phyloP scores from a whole-genome alignment of 164 flowering plant genomes.

The Houttuynia cordata region DNA sequence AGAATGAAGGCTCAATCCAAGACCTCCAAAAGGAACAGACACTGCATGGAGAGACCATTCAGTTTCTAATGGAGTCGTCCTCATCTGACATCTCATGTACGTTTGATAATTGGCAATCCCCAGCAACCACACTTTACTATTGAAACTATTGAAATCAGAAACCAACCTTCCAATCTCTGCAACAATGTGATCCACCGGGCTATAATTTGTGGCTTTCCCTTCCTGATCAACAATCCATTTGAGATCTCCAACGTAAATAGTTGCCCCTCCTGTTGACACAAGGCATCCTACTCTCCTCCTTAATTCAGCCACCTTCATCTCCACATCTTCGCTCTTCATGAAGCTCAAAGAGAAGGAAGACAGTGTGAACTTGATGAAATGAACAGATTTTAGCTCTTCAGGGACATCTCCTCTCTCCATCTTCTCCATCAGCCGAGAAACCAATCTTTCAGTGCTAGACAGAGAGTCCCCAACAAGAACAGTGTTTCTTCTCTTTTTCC shows the following conservation, averaged over 20 bases:
- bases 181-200: conserved; percentile 48
- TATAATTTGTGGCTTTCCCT: conserved; percentile 18
- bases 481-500: conserved; percentile 48
- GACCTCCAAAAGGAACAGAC: conserved; percentile 64
- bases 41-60: conserved; percentile 82
- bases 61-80: conserved; percentile 58
- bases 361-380: conserved; percentile 45
- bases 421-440: conserved; percentile 45
- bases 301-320: conserved; percentile 37
- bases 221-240: conserved; percentile 60
- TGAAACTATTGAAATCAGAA: conserved; percentile 21
- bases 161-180: conserved; percentile 51
- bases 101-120: conserved; percentile 64
- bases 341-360: conserved; percentile 41
- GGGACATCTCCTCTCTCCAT: conserved; percentile 65
- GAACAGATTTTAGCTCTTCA: conserved; percentile 40
- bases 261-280: conserved; percentile 39
- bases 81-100: conserved; percentile 61
- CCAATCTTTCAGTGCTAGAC: conserved; percentile 34
- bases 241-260: conserved; percentile 62
- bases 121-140: conserved; percentile 53
- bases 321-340: conserved; percentile 73
- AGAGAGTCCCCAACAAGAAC: conserved; percentile 59
- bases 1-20: conserved; percentile 65
- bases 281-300: conserved; percentile 44